Evolutionary conservation across 2,329 filamentous ascomycete species (phyloP).

Genomic region (Diaporthe sp.): DNA sequence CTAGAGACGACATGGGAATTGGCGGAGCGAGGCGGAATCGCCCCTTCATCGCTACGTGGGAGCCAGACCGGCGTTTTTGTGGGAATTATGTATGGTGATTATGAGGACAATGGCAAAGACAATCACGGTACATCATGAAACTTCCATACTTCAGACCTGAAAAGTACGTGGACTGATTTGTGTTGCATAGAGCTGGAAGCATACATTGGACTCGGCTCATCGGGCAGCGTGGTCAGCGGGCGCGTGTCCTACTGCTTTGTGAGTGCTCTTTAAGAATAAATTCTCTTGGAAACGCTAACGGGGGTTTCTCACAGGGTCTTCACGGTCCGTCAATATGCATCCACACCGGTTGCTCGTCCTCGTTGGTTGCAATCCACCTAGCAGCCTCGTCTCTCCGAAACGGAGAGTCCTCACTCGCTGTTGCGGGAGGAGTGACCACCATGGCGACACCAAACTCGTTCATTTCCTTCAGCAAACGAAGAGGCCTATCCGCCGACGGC

Average conservation of each 20-base stretch:
- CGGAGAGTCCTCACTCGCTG: conserved; percentile 7
- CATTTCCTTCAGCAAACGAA: conserved; percentile 24
- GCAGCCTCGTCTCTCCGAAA: conserved; percentile 22
- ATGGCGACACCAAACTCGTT: conserved; percentile 26
- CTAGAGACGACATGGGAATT: conserved; percentile 44
- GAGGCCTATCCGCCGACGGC: conserved; percentile 43
- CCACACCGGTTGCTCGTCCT: conserved; percentile 30
- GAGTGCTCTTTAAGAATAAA: neutral
- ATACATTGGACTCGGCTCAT: conserved; percentile 21
- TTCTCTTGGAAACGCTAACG: too few relatives aligned
- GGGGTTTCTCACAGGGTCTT: neutral
- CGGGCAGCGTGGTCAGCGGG: conserved; percentile 9
- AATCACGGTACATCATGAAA: neutral
- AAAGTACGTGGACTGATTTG: too few relatives aligned
- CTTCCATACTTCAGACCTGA: too few relatives aligned
- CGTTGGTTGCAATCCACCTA: conserved; percentile 24
- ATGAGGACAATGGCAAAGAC: conserved; percentile 34
- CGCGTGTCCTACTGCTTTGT: conserved; percentile 28
- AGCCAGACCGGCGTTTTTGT: conserved; percentile 48
- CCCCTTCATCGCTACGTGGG: conserved; percentile 41
- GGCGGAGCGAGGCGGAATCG: conserved; percentile 44
- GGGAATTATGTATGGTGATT: conserved; percentile 46
- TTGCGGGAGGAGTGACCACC: conserved; percentile 19
- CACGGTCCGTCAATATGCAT: conserved; percentile 23
- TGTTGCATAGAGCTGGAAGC: conserved; percentile 2